Evolutionary conservation across 345 rosid species (phyloP).

Genomic region (Populus davidiana): DNA sequence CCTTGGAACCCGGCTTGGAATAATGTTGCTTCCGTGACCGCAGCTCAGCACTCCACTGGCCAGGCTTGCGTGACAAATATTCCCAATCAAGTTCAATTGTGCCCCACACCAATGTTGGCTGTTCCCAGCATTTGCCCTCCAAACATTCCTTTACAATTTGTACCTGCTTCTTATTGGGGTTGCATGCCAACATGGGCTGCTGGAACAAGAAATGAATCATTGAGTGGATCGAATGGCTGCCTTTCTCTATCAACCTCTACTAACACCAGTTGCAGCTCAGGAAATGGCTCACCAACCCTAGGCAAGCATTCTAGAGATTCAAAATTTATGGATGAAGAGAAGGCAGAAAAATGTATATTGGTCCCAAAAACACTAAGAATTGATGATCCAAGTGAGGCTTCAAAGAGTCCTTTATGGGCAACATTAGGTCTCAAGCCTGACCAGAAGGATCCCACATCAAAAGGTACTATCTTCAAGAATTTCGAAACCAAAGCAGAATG

Average conservation of each 20-base stretch:
- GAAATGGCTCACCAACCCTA: conserved; percentile 44
- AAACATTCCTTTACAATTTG: conserved; percentile 58
- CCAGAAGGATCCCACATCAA: conserved; percentile 30
- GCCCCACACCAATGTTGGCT: conserved; percentile 40
- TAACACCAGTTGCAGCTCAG: conserved; percentile 39
- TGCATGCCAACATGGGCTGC: conserved; percentile 50
- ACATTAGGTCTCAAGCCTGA: conserved; percentile 64
- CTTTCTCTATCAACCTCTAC: conserved; percentile 47
- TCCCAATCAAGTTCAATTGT: conserved; percentile 44
- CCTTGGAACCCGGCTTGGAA: conserved; percentile 43
- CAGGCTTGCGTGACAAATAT: conserved; percentile 16
- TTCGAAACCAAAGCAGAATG: conserved; percentile 31
- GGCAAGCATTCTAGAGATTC: conserved; percentile 75
- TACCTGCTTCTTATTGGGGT: conserved; percentile 60
- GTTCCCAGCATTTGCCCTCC: conserved; percentile 56
- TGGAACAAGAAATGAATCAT: conserved; percentile 24
- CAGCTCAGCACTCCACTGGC: conserved; percentile 35
- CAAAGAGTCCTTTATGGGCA: conserved; percentile 78
- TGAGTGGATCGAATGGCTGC: conserved; percentile 30
- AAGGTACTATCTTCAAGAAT: conserved; percentile 32
- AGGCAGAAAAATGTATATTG: conserved; percentile 43
- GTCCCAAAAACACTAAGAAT: conserved; percentile 74
- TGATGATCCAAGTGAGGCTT: conserved; percentile 67
- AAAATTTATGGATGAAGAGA: conserved; percentile 36
- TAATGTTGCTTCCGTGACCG: conserved; percentile 17